These are phyloP conservation scores for Camelina hispida DNA, from an alignment of 345 rosid species.

Conservation along the genomic window DNA sequence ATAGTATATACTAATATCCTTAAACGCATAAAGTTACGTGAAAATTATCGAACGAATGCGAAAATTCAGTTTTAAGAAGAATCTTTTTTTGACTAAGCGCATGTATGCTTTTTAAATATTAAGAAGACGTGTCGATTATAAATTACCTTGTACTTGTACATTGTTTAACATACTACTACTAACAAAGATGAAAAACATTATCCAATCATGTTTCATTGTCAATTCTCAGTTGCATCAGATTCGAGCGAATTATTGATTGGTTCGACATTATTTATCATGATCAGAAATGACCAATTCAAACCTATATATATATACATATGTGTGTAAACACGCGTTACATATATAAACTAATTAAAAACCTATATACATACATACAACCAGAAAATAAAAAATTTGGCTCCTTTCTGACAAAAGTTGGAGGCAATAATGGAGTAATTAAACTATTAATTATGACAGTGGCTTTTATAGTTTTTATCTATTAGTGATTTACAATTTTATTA, in stretches of 20 bases:
- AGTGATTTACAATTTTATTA: constrained; percentile 32
- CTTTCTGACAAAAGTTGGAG: constrained; percentile 35
- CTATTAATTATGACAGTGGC: constrained; percentile 34
- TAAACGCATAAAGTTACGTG: constrained; percentile 21
- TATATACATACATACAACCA: constrained; percentile 22
- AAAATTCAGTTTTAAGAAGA: constrained; percentile 11
- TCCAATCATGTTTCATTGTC: constrained; percentile 40
- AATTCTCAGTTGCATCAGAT: constrained; percentile 44
- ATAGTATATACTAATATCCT: too few relatives aligned
- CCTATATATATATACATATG: constrained; percentile 4
- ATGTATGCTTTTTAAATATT: not conserved
- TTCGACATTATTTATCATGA: constrained; percentile 41
- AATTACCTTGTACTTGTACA: constrained; percentile 42
- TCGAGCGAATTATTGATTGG: constrained; percentile 44
- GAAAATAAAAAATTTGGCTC: constrained; percentile 29
- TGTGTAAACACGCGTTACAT: constrained; percentile 31
- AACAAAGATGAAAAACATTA: constrained; percentile 28
- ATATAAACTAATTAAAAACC: constrained; percentile 29
- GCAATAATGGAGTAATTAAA: constrained; percentile 45
- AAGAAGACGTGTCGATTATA: constrained; percentile 35
- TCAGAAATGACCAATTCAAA: constrained; percentile 40
- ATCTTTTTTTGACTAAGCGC: constrained; percentile 41
- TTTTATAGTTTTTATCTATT: constrained; percentile 22
- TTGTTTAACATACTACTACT: constrained; percentile 18
- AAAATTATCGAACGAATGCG: constrained; percentile 18